phyloP scores from a whole-genome alignment of 495 filamentous ascomycete genomes.

The Friedmanniomyces simplex region DNA sequence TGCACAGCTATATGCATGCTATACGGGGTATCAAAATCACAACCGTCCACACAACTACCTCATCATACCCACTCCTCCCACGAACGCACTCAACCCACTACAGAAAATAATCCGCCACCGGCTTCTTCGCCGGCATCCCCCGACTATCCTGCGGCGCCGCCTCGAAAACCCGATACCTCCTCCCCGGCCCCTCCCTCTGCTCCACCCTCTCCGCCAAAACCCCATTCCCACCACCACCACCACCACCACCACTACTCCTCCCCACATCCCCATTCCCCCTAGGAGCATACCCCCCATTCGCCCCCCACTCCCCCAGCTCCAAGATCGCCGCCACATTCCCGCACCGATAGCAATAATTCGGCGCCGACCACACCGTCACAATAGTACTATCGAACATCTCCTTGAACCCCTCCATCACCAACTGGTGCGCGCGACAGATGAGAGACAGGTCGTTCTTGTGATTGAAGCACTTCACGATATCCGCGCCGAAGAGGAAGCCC shows the following conservation, averaged over 20 bases:
- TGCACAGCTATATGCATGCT: too few relatives aligned
- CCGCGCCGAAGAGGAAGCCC: conserved; percentile 89
- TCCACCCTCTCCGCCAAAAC: conserved; percentile 36
- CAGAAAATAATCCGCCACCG: conserved; percentile 94
- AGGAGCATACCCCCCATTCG: conserved; percentile 60
- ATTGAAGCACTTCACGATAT: conserved; percentile 95
- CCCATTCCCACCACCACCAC: too few relatives aligned
- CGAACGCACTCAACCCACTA: conserved; percentile 15
- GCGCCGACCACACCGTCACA: conserved; percentile 85
- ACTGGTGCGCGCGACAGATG: conserved; percentile 89
- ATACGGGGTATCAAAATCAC: not conserved
- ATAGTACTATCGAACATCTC: conserved; percentile 96
- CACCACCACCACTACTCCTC: too few relatives aligned
- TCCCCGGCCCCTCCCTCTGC: conserved; percentile 58
- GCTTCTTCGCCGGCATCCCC: conserved; percentile 99
- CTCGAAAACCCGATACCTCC: conserved; percentile 91
- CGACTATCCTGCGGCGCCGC: conserved; percentile 92
- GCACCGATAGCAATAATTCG: conserved; percentile 41
- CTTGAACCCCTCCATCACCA: conserved; percentile 99
- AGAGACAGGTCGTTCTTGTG: conserved; percentile 82
- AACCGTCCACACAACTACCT: not conserved
- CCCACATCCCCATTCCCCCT: conserved; percentile 72
- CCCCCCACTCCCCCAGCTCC: conserved; percentile 80
- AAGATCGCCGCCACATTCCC: conserved; percentile 94
- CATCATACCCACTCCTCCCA: too few relatives aligned